Evolutionary conservation across 1,139 yeast species (phyloP).

Genomic region (Saccharomyces hybrid): DNA sequence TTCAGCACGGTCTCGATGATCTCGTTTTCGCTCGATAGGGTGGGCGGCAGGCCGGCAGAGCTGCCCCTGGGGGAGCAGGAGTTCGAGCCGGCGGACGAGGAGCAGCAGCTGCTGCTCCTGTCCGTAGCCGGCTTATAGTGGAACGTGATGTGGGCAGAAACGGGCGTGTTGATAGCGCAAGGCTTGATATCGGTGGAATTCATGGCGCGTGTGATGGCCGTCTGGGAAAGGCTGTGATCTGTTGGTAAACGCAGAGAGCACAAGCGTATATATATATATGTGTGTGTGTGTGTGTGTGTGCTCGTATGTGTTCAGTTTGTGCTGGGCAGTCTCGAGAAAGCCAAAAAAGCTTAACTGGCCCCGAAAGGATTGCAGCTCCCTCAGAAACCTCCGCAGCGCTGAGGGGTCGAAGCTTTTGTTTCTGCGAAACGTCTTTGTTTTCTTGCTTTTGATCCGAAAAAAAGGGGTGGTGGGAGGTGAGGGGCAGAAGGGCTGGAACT

Average conservation of each 20-base stretch:
- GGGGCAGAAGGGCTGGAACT: neutral
- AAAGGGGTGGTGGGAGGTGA: too few species aligned
- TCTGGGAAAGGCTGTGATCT: neutral
- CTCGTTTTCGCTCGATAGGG: neutral
- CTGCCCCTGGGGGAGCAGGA: neutral
- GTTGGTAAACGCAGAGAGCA: neutral
- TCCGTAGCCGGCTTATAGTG: slow-evolving; percentile 7
- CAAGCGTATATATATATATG: neutral
- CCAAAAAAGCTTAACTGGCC: neutral
- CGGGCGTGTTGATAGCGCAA: slow-evolving; percentile 8
- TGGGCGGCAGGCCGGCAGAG: neutral
- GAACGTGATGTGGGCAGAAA: slow-evolving; percentile 11
- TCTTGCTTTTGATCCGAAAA: neutral
- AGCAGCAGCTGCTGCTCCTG: neutral
- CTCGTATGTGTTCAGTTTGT: neutral
- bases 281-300: too few species aligned
- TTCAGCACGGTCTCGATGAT: neutral
- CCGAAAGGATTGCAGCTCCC: neutral
- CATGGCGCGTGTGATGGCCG: neutral
- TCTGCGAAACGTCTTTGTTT: neutral
- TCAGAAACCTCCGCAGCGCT: neutral
- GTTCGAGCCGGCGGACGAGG: neutral
- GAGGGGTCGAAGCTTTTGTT: neutral
- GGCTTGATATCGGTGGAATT: neutral
- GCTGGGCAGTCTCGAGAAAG: neutral